phyloP scores from a whole-genome alignment of 148 eudicot genomes.

The Agrostemma githago region DNA sequence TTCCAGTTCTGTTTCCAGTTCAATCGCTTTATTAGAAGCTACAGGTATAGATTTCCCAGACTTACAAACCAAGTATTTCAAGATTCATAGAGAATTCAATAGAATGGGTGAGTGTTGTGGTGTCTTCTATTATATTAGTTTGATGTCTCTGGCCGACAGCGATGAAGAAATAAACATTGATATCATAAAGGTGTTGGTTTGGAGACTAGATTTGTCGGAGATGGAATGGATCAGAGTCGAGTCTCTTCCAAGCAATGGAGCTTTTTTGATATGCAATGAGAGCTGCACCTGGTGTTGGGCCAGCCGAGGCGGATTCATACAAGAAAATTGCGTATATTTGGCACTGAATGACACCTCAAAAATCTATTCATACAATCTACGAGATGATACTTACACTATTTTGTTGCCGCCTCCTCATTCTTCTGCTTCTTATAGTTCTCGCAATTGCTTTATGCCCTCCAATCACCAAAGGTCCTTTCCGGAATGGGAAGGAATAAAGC shows the following conservation, averaged over 20 bases:
- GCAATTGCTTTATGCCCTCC: conserved; percentile 9
- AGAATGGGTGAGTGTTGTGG: conserved; percentile 5
- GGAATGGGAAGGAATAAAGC: not conserved
- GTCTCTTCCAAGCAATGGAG: not conserved
- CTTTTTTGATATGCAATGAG: not conserved
- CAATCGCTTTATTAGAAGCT: not conserved
- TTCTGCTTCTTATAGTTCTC: not conserved
- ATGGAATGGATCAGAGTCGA: not conserved
- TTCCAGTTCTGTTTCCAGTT: not conserved
- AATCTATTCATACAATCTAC: conserved; percentile 1
- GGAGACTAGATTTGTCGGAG: not conserved
- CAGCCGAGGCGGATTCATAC: not conserved
- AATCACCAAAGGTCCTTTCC: conserved; percentile 11
- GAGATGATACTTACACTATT: conserved; percentile 1
- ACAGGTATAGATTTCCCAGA: not conserved
- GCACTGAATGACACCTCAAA: not conserved
- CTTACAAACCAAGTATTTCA: no score
- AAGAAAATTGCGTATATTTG: conserved; percentile 13
- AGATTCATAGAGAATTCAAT: no score
- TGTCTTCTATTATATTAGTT: not conserved
- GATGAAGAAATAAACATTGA: not conserved
- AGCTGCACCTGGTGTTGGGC: conserved; percentile 4
- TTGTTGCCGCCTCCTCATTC: not conserved
- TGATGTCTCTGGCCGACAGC: not conserved
- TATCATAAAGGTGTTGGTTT: not conserved